Base-by-base conservation (phyloP, 345 rosid species). In the Salix caprea region DNA sequence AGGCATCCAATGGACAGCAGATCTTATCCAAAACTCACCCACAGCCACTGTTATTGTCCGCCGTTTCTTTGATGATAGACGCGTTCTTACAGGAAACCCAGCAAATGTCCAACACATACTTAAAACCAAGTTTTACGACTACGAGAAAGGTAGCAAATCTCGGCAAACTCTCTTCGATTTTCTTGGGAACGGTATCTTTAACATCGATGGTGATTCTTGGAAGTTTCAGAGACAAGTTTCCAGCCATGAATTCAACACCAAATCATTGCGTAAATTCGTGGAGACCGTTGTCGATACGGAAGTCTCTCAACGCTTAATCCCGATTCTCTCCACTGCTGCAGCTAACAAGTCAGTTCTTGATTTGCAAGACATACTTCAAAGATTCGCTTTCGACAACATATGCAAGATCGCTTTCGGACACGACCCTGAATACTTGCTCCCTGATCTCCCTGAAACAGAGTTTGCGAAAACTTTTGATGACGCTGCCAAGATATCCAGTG, bases 131-230 rank as follows among this genome's bases (percentile, higher is more conserved):
- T 44, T 44, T 3, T 80, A 78, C 13, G 48, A 70, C 74, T 92
- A 89, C 85, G 88, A 81, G 0, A 94, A 90, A 83, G 97, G 95
- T 4, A 77, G 61, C 2, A 46, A 62, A 6, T 73, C 80, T 14
- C 82, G 73, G 19, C 14, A 46, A 4, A 5, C 40, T 39, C 88
- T 91, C 9, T 83, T 65, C 4, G 96, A 91, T 84, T 80, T 94
- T 69, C 92, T 92, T 2, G 94, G 98, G 34, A 72, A 82, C 7
- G 97, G 98, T 10, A 91, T 92, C 74, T 92, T 94, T 71, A 90
- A 88, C 73, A 78, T 82, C 2, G 89, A 94, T 34, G 97, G 91
- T 1, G 91, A 85, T 0, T 73, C 80, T 48, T 91, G 92, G 97
- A 89, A 84, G 83, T 81, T 88, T 71, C 96, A 94, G 76, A 87